Evolutionary conservation across 129 eudicot genomes (phyloP).

Genomic region (Solidago caesia): DNA sequence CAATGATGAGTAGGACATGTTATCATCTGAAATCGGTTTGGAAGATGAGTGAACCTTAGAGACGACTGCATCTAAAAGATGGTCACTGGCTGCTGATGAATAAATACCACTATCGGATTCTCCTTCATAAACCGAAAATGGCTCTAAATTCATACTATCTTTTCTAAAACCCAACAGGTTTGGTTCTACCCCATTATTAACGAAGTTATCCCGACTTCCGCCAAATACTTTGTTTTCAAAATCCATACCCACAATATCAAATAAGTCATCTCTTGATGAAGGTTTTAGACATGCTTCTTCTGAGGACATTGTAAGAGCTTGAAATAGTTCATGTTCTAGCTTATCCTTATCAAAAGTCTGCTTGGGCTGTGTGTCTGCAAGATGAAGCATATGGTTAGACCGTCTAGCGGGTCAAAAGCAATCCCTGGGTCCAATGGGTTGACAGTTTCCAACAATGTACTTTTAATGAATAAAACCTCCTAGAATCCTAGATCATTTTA

Average conservation of each 20-base stretch:
- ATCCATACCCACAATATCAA: slow-evolving; percentile 81
- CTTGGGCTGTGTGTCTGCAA: slow-evolving; percentile 30
- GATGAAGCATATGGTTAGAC: slow-evolving; percentile 13
- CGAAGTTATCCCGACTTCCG: slow-evolving; percentile 32
- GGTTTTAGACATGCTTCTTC: slow-evolving; percentile 44
- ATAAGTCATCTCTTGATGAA: slow-evolving; percentile 65
- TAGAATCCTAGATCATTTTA: too few relatives aligned
- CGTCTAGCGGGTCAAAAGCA: background rate
- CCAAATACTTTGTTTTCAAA: slow-evolving; percentile 43
- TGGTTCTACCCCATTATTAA: slow-evolving; percentile 25
- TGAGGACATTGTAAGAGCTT: slow-evolving; percentile 36
- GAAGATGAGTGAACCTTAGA: slow-evolving; percentile 48
- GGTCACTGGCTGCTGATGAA: slow-evolving; percentile 46
- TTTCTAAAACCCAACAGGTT: slow-evolving; percentile 20
- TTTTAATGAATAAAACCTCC: too few relatives aligned
- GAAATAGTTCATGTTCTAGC: slow-evolving; percentile 36
- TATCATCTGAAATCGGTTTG: slow-evolving; percentile 51
- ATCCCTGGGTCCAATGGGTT: background rate
- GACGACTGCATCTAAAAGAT: slow-evolving; percentile 85
- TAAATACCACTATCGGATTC: slow-evolving; percentile 59
- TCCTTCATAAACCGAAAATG: slow-evolving; percentile 46
- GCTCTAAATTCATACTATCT: slow-evolving; percentile 16
- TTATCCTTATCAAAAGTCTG: slow-evolving; percentile 21
- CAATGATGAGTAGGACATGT: slow-evolving; percentile 43
- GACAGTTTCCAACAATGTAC: background rate